Evolutionary conservation across 306 rosid species (phyloP), one percentile per base, ranked within the genome.

Genomic region (Quercus variabilis): DNA sequence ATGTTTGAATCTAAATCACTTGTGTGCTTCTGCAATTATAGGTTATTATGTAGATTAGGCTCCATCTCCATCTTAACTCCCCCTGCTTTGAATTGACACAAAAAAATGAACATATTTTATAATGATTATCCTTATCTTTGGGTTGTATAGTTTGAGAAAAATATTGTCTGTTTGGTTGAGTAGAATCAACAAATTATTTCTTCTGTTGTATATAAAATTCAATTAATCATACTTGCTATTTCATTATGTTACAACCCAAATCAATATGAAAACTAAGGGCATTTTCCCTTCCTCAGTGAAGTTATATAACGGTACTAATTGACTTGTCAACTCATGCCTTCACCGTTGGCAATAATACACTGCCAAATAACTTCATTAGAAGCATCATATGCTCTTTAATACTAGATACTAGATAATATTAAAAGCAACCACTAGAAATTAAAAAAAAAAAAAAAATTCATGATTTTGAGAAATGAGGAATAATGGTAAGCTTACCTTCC

Each of bases 401-500:
- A 23, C 31, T 59, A n/a, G 30, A 11, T 59, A 23, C 31, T 59
- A n/a, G 30, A 59, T 23, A 13, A 59, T 13, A 3, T 11, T 13
- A 12, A 30, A 26, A 56, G 52, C 23, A 57, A 56, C 63, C 51
- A 20, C 41, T 35, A 19, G 23, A 58, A 21, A 75, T 79, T 0
- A 23, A 23, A 23, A 23, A 23, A 23, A 25, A 25, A 25, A 49
- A 19, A 28, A 28, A 56, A 26, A 55, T 69, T 70, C 18, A 26
- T 52, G 15, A 23, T 74, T 31, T 63, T 55, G 43, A 56, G 43
- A 67, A 30, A 75, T 64, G 25, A 2, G 46, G 25, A 19, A 51
- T 25, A 67, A 55, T 33, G 19, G 56, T 71, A 31, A 21, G 54
- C 91, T 83, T 52, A 94, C 99, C 97, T 92, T 94, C 97, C 41